Evolutionary conservation across 2,329 filamentous ascomycete genomes (phyloP), one percentile per base, ranked within the genome.

Genomic region (Ophiostoma sp.): DNA sequence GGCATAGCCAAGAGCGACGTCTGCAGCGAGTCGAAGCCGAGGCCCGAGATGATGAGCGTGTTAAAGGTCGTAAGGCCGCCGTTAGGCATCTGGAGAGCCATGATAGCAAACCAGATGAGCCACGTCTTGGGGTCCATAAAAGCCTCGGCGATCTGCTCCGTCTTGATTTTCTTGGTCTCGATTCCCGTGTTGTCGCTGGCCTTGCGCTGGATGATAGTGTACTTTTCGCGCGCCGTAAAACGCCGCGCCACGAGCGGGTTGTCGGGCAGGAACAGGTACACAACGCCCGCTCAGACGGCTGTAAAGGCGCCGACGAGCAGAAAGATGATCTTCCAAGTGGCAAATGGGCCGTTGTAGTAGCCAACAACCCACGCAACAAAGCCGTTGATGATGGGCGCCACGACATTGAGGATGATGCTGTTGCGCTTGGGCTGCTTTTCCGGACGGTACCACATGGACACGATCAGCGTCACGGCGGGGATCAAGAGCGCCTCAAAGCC

Each of bases 311-410:
- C 73, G 18, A 74, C 66, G 36, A 73, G 69, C n/a, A 75, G 18
- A 65, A 75, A 75, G 16, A 75, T 73, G 47, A 72, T 73, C 66
- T 75, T 75, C 74, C 74, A 75, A 1, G 72, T 69, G 8, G 70
- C 67, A n/a, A 72, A 73, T 9, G 49, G 36, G 14, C 72, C 72
- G 12, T 16, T 27, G 63, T 74, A 68, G 65, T 74, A 74, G 65
- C 73, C 69, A 45, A 73, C 71, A 14, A 66, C 68, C 71, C 73
- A 74, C 14, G 71, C 72, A 16, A 75, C 42, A 44, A 75, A 69
- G 4, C 73, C 73, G 60, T 73, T 73, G 47, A 74, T 66, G 58
- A 75, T 74, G n/a, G 73, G 72, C 4, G 72, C 71, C 12, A 73
- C 64, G 52, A 74, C 73, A 45, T 72, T 73, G 66, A 73, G 70